Evolutionary conservation across 2,329 filamentous ascomycete genomes (phyloP).

Genomic region (Neonectria hederae): DNA sequence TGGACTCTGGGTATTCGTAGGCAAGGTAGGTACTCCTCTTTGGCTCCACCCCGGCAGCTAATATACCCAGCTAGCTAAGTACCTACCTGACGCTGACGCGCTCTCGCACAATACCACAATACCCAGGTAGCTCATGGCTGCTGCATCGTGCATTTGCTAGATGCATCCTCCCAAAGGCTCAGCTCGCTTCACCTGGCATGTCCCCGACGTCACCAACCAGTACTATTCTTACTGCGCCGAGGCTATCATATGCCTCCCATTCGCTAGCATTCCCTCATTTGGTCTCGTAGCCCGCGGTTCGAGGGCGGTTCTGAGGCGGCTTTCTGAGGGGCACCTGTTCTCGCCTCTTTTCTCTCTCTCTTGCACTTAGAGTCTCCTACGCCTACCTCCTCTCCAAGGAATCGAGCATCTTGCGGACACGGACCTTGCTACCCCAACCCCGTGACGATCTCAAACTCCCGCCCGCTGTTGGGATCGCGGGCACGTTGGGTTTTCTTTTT

Average conservation of each 20-base stretch:
- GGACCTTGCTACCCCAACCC: background rate
- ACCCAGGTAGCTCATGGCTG: background rate
- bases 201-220: background rate
- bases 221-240: background rate
- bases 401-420: background rate
- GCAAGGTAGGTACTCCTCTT: background rate
- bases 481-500: background rate
- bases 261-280: background rate
- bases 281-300: background rate
- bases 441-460: background rate
- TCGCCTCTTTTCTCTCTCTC: background rate
- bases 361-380: background rate
- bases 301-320: background rate
- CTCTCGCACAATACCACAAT: background rate
- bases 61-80: background rate
- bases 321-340: background rate
- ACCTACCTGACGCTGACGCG: background rate
- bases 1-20: background rate
- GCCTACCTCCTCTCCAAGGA: background rate
- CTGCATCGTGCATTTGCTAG: background rate
- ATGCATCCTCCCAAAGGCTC: background rate
- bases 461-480: slow-evolving; percentile 1
- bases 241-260: background rate
- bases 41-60: background rate
- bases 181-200: background rate